A percentile compares a stretch with the other conserved stretches of the same genome.
These are phyloP conservation scores for Tilletiopsis washingtonensis DNA, from an alignment of 1,284 basidiomycete species.

Conservation along the genomic window DNA sequence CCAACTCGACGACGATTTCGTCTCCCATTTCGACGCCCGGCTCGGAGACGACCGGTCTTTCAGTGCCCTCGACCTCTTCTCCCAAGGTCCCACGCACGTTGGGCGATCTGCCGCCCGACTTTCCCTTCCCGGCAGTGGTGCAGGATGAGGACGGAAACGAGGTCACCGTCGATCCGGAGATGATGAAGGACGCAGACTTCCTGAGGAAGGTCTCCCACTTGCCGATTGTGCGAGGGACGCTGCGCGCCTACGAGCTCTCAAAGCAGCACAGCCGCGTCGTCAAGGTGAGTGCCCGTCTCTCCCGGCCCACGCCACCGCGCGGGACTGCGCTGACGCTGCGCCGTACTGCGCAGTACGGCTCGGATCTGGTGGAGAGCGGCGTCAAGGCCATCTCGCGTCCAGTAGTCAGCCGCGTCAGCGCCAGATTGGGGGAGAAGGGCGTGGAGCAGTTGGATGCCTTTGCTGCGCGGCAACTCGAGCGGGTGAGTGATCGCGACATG, in stretches of 20 bases:
- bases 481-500: too few species aligned
- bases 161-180: conserved; percentile 28
- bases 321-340: neutral
- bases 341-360: conserved; percentile 60
- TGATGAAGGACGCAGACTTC: conserved; percentile 37
- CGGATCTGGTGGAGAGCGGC: conserved; percentile 76
- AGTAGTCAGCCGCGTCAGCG: conserved; percentile 64
- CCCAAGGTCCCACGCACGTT: conserved; percentile 14
- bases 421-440: conserved; percentile 52
- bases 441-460: conserved; percentile 72
- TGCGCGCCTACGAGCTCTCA: conserved; percentile 66
- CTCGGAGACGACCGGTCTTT: conserved; percentile 21
- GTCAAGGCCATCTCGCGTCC: conserved; percentile 73
- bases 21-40: conserved; percentile 30
- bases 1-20: conserved; percentile 29
- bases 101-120: conserved; percentile 30
- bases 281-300: conserved; percentile 52
- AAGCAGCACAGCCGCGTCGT: conserved; percentile 71
- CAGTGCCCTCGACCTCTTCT: neutral
- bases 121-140: conserved; percentile 35
- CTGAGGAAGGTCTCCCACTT: conserved; percentile 30
- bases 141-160: conserved; percentile 35
- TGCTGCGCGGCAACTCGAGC: conserved; percentile 74
- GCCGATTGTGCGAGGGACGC: conserved; percentile 61
- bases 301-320: too few species aligned